Base-by-base conservation (phyloP, 768 basidiomycete genomes). In the Daedaleopsis nitida region DNA sequence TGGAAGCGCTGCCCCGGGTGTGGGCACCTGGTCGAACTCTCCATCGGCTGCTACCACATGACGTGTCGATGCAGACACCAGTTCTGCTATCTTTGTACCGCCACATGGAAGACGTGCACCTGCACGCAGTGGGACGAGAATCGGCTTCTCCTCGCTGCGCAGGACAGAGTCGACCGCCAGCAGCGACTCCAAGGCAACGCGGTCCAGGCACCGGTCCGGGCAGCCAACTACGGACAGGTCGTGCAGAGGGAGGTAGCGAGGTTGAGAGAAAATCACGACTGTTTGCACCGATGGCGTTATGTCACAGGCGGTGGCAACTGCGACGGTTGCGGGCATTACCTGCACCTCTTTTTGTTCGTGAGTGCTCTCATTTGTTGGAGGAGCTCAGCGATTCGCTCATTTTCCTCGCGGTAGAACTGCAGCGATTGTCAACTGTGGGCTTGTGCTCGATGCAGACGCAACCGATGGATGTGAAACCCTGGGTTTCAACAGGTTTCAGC, bases 121-220 rank as follows among this genome's bases (percentile, higher is more conserved):
- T 91, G 89, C 61, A 75, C 75, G 0, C 85, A 86, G 48, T 90
- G 87, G 86, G 86, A 89, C 8, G 88, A 89, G 59, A 53, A 65
- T 0, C 71, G 75, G 6, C 70, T 83, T 13, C 12, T 80, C 34
- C 74, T 63, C 3, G 79, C 75, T 4, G 86, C 85, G 0, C 74
- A 78, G 57, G 73, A 74, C 32, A 74, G 81, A 21, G 83, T 83
- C 19, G 76, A 81, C 38, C 68, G 71, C 1, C 27, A 55, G 11
- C 72, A 69, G 32, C 38, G 57, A 3, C 59, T 64, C 5, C 55
- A 59, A 13, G 58, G 19, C 42, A 24, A n/a, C 21, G n/a, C 21
- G 17, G 39, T 23, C 55, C 38, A 1, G 54, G 58, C 37, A 3
- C 62, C 35, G 10, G 57, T 55, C 14, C 44, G n/a, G 13, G 52